Evolutionary conservation across 1,284 basidiomycete genomes (phyloP).

Genomic region (Ganoderma lucidum): DNA sequence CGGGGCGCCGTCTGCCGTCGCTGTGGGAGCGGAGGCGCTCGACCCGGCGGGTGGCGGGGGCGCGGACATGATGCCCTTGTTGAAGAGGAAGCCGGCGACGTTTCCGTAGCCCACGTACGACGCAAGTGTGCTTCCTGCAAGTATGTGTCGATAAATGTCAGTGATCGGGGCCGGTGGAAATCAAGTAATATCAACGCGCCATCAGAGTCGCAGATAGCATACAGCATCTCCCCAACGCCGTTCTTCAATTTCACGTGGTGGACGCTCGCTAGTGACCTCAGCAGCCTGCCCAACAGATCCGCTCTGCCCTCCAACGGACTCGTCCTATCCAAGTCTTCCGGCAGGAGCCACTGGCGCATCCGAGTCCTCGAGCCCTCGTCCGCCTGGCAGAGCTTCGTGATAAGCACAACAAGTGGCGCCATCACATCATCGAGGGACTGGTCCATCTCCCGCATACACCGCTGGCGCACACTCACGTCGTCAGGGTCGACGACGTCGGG

Average conservation of each 20-base stretch:
- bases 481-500: slow-evolving; percentile 72
- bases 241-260: slow-evolving; percentile 77
- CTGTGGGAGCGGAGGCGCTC: slow-evolving; percentile 45
- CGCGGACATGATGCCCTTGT: slow-evolving; percentile 82
- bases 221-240: slow-evolving; percentile 87
- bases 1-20: slow-evolving; percentile 51
- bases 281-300: slow-evolving; percentile 78
- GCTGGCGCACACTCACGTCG: slow-evolving; percentile 61
- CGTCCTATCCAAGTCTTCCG: slow-evolving; percentile 81
- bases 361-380: slow-evolving; percentile 64
- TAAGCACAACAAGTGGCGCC: slow-evolving; percentile 76
- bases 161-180: slow-evolving; percentile 3
- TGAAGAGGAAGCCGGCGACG: slow-evolving; percentile 90
- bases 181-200: slow-evolving; percentile 54
- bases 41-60: slow-evolving; percentile 45
- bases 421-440: slow-evolving; percentile 78
- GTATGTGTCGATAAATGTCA: slow-evolving; percentile 4
- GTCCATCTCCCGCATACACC: slow-evolving; percentile 56
- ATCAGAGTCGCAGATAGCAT: slow-evolving; percentile 80
- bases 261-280: slow-evolving; percentile 80
- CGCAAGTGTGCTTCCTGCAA: slow-evolving; percentile 69
- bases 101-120: slow-evolving; percentile 91
- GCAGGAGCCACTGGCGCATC: slow-evolving; percentile 73
- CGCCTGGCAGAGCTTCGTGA: slow-evolving; percentile 72
- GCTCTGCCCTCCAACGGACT: slow-evolving; percentile 74